Evolutionary conservation across 352 stramenopile species (phyloP).

Genomic region (Phytophthora quininea): DNA sequence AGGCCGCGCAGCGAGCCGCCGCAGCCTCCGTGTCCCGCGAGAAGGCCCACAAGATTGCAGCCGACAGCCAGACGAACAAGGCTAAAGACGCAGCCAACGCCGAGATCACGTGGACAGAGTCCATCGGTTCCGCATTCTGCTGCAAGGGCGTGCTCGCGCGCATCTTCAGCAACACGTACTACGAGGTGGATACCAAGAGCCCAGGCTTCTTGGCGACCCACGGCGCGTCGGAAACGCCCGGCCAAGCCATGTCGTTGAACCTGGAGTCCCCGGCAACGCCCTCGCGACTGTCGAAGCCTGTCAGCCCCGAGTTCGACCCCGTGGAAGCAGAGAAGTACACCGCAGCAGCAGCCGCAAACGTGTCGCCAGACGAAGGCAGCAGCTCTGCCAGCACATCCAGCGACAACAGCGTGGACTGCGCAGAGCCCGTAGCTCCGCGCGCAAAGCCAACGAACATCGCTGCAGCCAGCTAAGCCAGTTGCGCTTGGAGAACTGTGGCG

Average conservation of each 20-base stretch:
- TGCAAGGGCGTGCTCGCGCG: slow-evolving; percentile 65
- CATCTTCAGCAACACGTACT: slow-evolving; percentile 75
- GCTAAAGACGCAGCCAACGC: slow-evolving; percentile 59
- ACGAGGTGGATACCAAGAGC: slow-evolving; percentile 81
- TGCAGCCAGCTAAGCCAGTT: slow-evolving; percentile 23
- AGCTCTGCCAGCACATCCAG: slow-evolving; percentile 43
- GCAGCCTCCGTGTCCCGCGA: slow-evolving; percentile 54
- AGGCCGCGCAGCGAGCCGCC: slow-evolving; percentile 43
- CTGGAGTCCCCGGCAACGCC: slow-evolving; percentile 64
- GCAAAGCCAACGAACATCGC: slow-evolving; percentile 23
- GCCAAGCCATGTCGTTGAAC: slow-evolving; percentile 57
- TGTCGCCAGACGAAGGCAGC: slow-evolving; percentile 38
- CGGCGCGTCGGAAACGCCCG: slow-evolving; percentile 65
- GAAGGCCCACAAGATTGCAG: slow-evolving; percentile 60
- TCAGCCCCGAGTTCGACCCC: slow-evolving; percentile 43
- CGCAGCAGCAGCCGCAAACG: slow-evolving; percentile 46
- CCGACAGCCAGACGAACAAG: slow-evolving; percentile 61
- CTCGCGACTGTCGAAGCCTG: slow-evolving; percentile 38
- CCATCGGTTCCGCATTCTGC: slow-evolving; percentile 69
- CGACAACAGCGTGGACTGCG: slow-evolving; percentile 25
- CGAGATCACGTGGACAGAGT: slow-evolving; percentile 60
- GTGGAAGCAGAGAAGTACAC: slow-evolving; percentile 40
- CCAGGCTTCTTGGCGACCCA: slow-evolving; percentile 61
- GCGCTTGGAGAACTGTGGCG: not conserved
- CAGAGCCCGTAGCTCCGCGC: slow-evolving; percentile 7